These are phyloP conservation scores for Pythium chondricola DNA, from an alignment of 352 stramenopile genomes.

Conservation along the genomic window DNA sequence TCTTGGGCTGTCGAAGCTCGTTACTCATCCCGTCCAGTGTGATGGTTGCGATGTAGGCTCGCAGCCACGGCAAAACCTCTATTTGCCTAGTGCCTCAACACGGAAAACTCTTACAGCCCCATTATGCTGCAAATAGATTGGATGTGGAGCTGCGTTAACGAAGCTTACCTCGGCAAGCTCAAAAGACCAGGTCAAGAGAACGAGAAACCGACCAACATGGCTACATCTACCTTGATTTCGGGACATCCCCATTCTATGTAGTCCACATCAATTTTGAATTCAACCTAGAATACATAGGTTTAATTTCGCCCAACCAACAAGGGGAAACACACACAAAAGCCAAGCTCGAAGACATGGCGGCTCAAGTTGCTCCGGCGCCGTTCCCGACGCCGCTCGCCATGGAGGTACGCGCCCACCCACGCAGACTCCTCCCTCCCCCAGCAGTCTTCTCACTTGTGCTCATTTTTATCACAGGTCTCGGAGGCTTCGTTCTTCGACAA, in stretches of 20 bases:
- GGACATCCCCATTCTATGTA: not conserved
- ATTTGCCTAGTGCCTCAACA: too few relatives aligned
- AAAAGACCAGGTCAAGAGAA: too few relatives aligned
- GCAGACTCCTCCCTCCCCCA: slow-evolving; percentile 3
- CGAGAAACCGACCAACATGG: not conserved
- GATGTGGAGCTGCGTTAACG: too few relatives aligned
- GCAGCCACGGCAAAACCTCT: too few relatives aligned
- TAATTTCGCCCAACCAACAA: too few relatives aligned
- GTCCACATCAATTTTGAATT: not conserved
- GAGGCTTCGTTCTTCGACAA: slow-evolving; percentile 33
- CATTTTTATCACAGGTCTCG: not conserved
- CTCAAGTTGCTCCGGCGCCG: slow-evolving; percentile 4
- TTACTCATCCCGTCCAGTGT: not conserved
- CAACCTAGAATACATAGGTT: not conserved
- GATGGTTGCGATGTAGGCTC: too few relatives aligned
- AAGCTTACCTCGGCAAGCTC: too few relatives aligned
- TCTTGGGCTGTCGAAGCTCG: not conserved
- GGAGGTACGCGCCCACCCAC: slow-evolving; percentile 5
- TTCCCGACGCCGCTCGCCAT: slow-evolving; percentile 1
- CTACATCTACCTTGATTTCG: not conserved
- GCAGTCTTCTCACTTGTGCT: too few relatives aligned
- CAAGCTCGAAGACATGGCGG: slow-evolving; percentile 5
- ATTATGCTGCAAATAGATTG: too few relatives aligned
- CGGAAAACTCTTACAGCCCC: too few relatives aligned
- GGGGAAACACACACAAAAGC: slow-evolving; percentile 8